phyloP scores from a whole-genome alignment of 495 filamentous ascomycete genomes.

The Penicillium cataractarum region DNA sequence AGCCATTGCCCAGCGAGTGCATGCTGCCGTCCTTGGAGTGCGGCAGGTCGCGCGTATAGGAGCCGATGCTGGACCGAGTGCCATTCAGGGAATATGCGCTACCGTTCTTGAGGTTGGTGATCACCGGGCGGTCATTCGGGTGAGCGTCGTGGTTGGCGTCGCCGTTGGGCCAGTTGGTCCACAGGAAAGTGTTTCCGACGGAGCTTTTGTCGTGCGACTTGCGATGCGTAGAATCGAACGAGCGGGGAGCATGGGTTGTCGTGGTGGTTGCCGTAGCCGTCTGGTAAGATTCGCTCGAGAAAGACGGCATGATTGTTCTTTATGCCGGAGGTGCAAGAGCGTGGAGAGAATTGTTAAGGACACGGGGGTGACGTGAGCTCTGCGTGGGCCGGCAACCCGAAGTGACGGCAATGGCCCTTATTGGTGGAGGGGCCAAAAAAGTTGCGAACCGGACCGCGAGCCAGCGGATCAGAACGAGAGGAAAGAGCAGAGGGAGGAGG shows the following conservation, averaged over 20 bases:
- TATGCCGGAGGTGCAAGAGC: background rate
- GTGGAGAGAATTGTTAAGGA: slow-evolving; percentile 12
- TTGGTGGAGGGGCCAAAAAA: slow-evolving; percentile 27
- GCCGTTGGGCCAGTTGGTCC: slow-evolving; percentile 53
- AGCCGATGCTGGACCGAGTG: slow-evolving; percentile 51
- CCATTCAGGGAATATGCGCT: slow-evolving; percentile 53
- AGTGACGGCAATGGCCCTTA: slow-evolving; percentile 30
- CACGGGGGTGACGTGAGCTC: slow-evolving; percentile 38
- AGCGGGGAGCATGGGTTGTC: slow-evolving; percentile 41
- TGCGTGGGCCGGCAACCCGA: slow-evolving; percentile 36
- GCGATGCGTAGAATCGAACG: slow-evolving; percentile 44
- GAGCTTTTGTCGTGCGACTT: slow-evolving; percentile 51
- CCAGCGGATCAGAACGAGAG: slow-evolving; percentile 21
- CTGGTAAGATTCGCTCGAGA: slow-evolving; percentile 44
- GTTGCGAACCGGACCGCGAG: slow-evolving; percentile 28
- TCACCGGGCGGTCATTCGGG: slow-evolving; percentile 40
- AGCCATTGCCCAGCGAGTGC: slow-evolving; percentile 53
- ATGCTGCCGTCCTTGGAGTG: slow-evolving; percentile 58
- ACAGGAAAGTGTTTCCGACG: slow-evolving; percentile 53
- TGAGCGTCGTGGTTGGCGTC: slow-evolving; percentile 42
- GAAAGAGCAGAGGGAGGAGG: slow-evolving; percentile 2
- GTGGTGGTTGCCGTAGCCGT: slow-evolving; percentile 35
- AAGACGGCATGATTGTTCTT: slow-evolving; percentile 43
- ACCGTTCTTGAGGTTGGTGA: slow-evolving; percentile 44
- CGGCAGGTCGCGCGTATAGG: slow-evolving; percentile 52